Evolutionary conservation across 805 yeast genomes (phyloP), one percentile per base, ranked within the genome.

Genomic region (Teunomyces panamensis): DNA sequence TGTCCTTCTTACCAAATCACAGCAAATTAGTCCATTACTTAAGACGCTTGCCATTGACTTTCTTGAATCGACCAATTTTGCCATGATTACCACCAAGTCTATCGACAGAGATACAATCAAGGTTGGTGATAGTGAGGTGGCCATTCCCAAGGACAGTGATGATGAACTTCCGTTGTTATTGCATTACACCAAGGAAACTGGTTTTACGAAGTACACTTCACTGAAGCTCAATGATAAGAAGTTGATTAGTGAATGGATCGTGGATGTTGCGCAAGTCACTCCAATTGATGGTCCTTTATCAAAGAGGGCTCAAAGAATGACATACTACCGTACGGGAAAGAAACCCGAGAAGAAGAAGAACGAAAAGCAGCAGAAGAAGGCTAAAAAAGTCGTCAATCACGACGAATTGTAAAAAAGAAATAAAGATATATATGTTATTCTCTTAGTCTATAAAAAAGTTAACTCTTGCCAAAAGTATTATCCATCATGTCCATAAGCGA

Each of bases 1-100:
- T 4, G 62, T 87, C 5, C 67, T 85, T n/a, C 52, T 87, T 24
- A 73, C 89, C 0, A 69, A 74, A 39, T 75, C 76, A 44, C 70
- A 67, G 16, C 67, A 64, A 36, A 63, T 81, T 4, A 73, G 85
- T 8, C 79, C 89, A 1, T 60, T 83, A 48, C 75, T 75, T 56
- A 87, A 84, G 57, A 67, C 86, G 0, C 66, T 89, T 50, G 89
- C 92, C 2, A 72, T 87, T 46, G 96, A 88, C 59, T 84, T 81
- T 63, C 61, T 84, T 36, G 81, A 75, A 0, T 51, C 60, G 2
- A 59, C 78, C 2, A 78, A 80, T 36, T 74, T 79, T 55, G 84
- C 75, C 1, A 75, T 69, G 60, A 62, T 68, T 32, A 69, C 70
- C 4, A 49, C 68, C 4, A 59, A 61, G 6, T 10, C 37, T 8